Percentiles rank a stretch among this genome's conserved stretches.
phyloP scores from a whole-genome alignment of 2,329 filamentous ascomycete species.

The Aspergillus sclerotialis region DNA sequence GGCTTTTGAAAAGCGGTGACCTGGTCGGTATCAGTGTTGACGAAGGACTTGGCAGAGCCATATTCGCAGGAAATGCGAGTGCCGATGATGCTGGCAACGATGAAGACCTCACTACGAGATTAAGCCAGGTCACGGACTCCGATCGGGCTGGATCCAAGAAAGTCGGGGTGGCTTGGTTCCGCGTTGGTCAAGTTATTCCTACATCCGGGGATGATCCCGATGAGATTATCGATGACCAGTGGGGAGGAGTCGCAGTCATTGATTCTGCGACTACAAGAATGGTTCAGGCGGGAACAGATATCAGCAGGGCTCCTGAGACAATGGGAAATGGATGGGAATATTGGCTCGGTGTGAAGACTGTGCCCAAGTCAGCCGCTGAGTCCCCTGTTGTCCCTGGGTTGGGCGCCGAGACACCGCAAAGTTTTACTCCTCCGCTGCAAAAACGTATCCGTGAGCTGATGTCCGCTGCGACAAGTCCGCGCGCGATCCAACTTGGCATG shows the following conservation, averaged over 20 bases:
- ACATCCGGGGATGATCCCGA: slow-evolving; percentile 45
- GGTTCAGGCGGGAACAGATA: slow-evolving; percentile 83
- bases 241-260: slow-evolving; percentile 80
- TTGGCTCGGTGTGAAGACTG: slow-evolving; percentile 71
- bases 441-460: slow-evolving; percentile 76
- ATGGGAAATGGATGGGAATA: slow-evolving; percentile 78
- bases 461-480: slow-evolving; percentile 77
- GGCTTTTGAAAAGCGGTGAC: slow-evolving; percentile 80
- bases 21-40: slow-evolving; percentile 85
- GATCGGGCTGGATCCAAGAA: slow-evolving; percentile 37
- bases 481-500: slow-evolving; percentile 79
- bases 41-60: slow-evolving; percentile 69
- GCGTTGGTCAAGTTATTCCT: slow-evolving; percentile 64
- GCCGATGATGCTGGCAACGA: slow-evolving; percentile 57
- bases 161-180: slow-evolving; percentile 78
- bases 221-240: slow-evolving; percentile 60
- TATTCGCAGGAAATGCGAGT: slow-evolving; percentile 61
- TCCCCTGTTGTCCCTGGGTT: slow-evolving; percentile 28
- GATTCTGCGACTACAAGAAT: slow-evolving; percentile 83
- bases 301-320: slow-evolving; percentile 69
- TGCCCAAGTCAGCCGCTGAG: slow-evolving; percentile 43
- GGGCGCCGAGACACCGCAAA: slow-evolving; percentile 28
- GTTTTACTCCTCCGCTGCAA: slow-evolving; percentile 53
- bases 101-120: slow-evolving; percentile 56
- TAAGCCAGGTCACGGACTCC: slow-evolving; percentile 26